Base-by-base conservation (phyloP, 2,329 filamentous ascomycete species). In the Aspergillus tubingensis region DNA sequence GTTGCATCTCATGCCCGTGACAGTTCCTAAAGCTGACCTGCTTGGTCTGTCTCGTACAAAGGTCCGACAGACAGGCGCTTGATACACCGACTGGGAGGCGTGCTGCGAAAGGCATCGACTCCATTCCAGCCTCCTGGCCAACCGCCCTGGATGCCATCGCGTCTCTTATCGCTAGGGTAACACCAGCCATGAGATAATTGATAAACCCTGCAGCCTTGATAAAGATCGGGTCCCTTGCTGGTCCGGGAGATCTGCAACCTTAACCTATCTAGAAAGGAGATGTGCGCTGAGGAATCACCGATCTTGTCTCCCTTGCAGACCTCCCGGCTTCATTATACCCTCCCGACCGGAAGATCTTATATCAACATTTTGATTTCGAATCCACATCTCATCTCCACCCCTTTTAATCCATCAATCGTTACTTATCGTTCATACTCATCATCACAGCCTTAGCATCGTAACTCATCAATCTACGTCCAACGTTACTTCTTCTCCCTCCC, bases 111-210 rank as follows among this genome's bases (percentile, higher is more conserved):
- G 11, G 32, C 32, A 0, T 36, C 32, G 32, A 36, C 32, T 41
- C 21, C 30, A 39, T 52, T 25, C 51, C 30, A 38, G 19, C 36
- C 23, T 27, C 47, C 32, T 11, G 32, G 32, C 10, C 32, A 36
- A 19, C n/a, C 39, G 17, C 39, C n/a, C 19, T 53, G 32, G n/a
- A 25, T 51, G 23, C 5, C 27, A n/a, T 51, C 19, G 23, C 15
- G n/a, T 41, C 13, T 8, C 19, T 5, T 17, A 50, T 56, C 61
- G 38, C 53, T 50, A 39, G 36, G 51, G 58, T 49, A 47, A 57
- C 55, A 30, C 49, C 51, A 53, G 17, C 51, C 52, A 54, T 53
- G 51, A 21, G 41, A 43, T 43, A 21, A 43, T 43, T 13, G 41
- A 43, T 17, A 17, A 4, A 43, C 17, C 19, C 41, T 44, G 41